A percentile compares a stretch with the other conserved stretches of the same genome.
These are phyloP conservation scores for Cutaneotrichosporon sp. DNA, from an alignment of 1,284 basidiomycete genomes.

Conservation along the genomic window DNA sequence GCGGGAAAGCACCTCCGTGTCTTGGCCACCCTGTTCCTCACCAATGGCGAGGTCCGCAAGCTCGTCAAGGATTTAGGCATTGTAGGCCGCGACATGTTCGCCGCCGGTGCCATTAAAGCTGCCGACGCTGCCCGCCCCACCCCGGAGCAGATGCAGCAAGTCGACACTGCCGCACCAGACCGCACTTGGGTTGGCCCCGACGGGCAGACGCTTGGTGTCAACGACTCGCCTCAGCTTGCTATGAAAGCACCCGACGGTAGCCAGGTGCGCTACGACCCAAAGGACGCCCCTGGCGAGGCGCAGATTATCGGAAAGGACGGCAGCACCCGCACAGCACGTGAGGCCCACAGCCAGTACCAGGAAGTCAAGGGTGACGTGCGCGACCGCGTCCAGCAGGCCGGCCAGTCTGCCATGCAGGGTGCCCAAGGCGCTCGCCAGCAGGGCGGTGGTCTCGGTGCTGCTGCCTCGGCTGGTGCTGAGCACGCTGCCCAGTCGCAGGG, in stretches of 20 bases:
- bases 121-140: conserved; percentile 67
- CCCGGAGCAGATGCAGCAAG: conserved; percentile 58
- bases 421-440: conserved; percentile 16
- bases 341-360: conserved; percentile 43
- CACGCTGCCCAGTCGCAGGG: not conserved
- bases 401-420: conserved; percentile 25
- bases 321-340: conserved; percentile 33
- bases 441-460: not conserved
- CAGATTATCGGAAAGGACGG: conserved; percentile 43
- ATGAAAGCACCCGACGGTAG: conserved; percentile 43
- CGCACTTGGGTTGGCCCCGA: conserved; percentile 7
- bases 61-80: conserved; percentile 73
- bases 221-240: conserved; percentile 46
- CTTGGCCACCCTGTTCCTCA: conserved; percentile 72
- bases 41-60: conserved; percentile 88
- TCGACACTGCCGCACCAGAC: conserved; percentile 55
- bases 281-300: conserved; percentile 40
- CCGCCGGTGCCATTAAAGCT: conserved; percentile 67
- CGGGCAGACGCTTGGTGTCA: conserved; percentile 25
- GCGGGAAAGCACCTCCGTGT: conserved; percentile 81
- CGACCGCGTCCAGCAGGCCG: conserved; percentile 32
- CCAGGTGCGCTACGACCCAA: conserved; percentile 51
- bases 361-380: conserved; percentile 45
- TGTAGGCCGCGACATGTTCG: conserved; percentile 80
- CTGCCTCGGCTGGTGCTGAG: not conserved